These are phyloP conservation scores for Talaromyces sp. DNA, from an alignment of 2,329 filamentous ascomycete species.

Conservation along the genomic window DNA sequence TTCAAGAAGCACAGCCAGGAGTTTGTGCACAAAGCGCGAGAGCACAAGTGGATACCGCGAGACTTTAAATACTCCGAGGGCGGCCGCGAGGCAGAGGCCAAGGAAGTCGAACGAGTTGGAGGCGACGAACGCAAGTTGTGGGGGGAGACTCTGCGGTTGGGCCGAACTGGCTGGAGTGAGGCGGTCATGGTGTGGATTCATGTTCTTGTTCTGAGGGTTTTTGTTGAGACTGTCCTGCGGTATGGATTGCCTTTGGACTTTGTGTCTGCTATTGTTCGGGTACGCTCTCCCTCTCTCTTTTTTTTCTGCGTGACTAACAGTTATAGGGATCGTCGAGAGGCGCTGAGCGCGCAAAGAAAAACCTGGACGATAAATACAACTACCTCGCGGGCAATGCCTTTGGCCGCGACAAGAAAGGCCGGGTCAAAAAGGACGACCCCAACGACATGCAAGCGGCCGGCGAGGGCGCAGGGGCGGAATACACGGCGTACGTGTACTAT, in stretches of 20 bases:
- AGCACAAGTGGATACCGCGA: conserved; percentile 89
- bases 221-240: conserved; percentile 95
- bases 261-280: conserved; percentile 77
- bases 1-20: conserved; percentile 89
- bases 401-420: conserved; percentile 86
- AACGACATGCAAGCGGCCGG: conserved; percentile 76
- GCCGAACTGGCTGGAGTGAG: conserved; percentile 90
- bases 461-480: conserved; percentile 70
- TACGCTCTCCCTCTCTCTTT: conserved; percentile 41
- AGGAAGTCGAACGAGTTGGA: conserved; percentile 74
- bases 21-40: conserved; percentile 86
- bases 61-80: conserved; percentile 93
- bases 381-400: conserved; percentile 95
- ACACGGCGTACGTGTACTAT: conserved; percentile 96
- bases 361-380: conserved; percentile 77
- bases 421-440: conserved; percentile 84
- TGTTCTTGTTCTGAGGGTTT: conserved; percentile 82
- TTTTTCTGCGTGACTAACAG: neutral
- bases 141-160: conserved; percentile 83
- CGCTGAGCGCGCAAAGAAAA: conserved; percentile 70
- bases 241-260: conserved; percentile 92
- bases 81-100: conserved; percentile 80
- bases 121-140: conserved; percentile 87
- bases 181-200: conserved; percentile 95
- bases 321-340: conserved; percentile 74